Conservation (phyloP, 2,329 filamentous ascomycete species). For the Stromatinia cepivora region DNA sequence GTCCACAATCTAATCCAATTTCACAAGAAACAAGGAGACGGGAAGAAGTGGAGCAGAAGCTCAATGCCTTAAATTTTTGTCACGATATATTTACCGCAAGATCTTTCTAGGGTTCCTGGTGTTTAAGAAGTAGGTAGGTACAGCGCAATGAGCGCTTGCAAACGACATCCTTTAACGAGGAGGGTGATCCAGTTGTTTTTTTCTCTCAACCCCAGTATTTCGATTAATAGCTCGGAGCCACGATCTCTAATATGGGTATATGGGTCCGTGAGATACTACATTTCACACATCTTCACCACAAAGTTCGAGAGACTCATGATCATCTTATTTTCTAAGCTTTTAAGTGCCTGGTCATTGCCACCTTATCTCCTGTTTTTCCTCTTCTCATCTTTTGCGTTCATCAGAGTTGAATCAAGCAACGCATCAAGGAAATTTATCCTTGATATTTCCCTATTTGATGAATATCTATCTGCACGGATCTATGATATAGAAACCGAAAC, state of each 20-base stretch:
- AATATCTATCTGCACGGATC: slow-evolving; percentile 8
- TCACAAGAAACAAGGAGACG: not conserved
- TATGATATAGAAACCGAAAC: not conserved
- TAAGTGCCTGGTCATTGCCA: not conserved
- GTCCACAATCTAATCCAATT: not conserved
- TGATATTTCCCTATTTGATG: not conserved
- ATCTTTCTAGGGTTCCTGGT: not conserved
- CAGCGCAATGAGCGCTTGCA: slow-evolving; percentile 4
- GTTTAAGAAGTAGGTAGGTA: not conserved
- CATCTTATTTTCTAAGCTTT: not conserved
- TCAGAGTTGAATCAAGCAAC: not conserved
- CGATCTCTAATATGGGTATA: slow-evolving; percentile 19
- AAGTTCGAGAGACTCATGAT: slow-evolving; percentile 17
- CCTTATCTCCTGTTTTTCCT: not conserved
- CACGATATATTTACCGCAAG: not conserved
- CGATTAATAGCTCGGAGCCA: not conserved
- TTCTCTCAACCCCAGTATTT: slow-evolving; percentile 17
- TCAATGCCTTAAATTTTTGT: not conserved
- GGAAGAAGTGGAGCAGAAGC: not conserved
- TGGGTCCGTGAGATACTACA: slow-evolving; percentile 18
- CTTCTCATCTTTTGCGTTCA: not conserved
- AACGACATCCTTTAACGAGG: slow-evolving; percentile 10
- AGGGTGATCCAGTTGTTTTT: slow-evolving; percentile 13
- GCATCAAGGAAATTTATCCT: not conserved
- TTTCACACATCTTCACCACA: slow-evolving; percentile 1